phyloP scores from a whole-genome alignment of 352 stramenopile species.

The Pythium monospermum region DNA sequence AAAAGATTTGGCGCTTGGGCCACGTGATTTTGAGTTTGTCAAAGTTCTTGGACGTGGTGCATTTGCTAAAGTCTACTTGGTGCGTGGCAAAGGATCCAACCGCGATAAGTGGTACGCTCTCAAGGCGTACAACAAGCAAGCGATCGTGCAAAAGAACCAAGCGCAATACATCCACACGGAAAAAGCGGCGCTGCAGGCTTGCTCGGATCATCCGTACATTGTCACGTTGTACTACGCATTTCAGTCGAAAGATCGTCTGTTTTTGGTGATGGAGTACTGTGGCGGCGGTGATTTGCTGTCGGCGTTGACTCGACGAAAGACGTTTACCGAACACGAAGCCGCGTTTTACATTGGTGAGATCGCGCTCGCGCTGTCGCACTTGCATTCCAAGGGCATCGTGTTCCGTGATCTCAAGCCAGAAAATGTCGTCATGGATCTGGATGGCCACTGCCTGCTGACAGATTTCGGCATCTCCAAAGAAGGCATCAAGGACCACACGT shows the following conservation, averaged over 20 bases:
- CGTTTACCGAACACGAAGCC: constrained; percentile 71
- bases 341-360: constrained; percentile 87
- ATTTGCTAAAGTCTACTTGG: constrained; percentile 83
- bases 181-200: constrained; percentile 75
- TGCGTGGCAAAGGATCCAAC: constrained; percentile 80
- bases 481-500: constrained; percentile 82
- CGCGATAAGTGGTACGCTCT: constrained; percentile 83
- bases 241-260: constrained; percentile 78
- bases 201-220: constrained; percentile 84
- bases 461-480: constrained; percentile 88
- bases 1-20: constrained; percentile 71
- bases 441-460: constrained; percentile 74
- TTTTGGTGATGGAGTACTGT: constrained; percentile 87
- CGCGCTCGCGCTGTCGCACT: constrained; percentile 65
- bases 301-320: constrained; percentile 67
- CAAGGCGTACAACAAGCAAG: constrained; percentile 87
- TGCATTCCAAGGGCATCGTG: constrained; percentile 86
- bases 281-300: constrained; percentile 75
- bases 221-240: constrained; percentile 83
- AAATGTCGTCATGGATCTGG: constrained; percentile 85
- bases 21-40: constrained; percentile 84
- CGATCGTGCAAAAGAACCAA: constrained; percentile 87
- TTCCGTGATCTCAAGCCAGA: constrained; percentile 86
- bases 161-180: constrained; percentile 86
- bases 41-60: constrained; percentile 78